Percentiles rank a stretch among this genome's conserved stretches.
phyloP scores from a whole-genome alignment of 805 yeast genomes.

The Yarrowia keelungensis region DNA sequence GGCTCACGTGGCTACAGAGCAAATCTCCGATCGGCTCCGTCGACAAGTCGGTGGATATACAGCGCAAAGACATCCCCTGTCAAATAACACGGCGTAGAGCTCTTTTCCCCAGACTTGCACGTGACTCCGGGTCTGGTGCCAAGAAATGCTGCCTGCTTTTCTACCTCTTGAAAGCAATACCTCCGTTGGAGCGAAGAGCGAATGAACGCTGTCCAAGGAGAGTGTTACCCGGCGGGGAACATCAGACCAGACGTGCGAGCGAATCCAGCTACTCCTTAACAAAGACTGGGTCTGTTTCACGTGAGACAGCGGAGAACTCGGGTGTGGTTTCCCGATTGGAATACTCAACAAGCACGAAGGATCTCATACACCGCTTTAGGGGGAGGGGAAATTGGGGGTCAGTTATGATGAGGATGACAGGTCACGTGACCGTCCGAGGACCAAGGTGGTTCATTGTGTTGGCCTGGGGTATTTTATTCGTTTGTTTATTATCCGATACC shows the following conservation, averaged over 20 bases:
- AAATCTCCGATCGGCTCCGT: background rate
- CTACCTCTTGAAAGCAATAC: background rate
- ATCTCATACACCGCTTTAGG: background rate
- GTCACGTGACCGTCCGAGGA: background rate
- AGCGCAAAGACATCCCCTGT: background rate
- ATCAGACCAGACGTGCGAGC: conserved; percentile 21
- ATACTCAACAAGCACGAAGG: background rate
- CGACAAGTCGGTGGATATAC: background rate
- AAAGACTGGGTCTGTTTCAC: conserved; percentile 2
- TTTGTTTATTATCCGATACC: conserved; percentile 10
- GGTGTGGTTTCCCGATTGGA: conserved; percentile 30
- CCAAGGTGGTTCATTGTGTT: no score
- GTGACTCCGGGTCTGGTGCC: background rate
- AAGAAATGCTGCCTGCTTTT: background rate
- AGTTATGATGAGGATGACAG: background rate
- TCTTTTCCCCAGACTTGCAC: conserved; percentile 1
- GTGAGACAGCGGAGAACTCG: conserved; percentile 11
- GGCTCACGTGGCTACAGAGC: background rate
- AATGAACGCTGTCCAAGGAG: no score
- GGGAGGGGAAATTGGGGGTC: background rate
- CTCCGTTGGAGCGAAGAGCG: conserved; percentile 7
- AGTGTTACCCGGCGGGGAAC: conserved; percentile 26
- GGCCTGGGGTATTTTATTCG: background rate
- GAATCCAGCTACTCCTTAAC: background rate
- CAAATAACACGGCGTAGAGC: conserved; percentile 2